Base-by-base conservation (phyloP, 805 yeast genomes). In the Monosporozyma unispora region DNA sequence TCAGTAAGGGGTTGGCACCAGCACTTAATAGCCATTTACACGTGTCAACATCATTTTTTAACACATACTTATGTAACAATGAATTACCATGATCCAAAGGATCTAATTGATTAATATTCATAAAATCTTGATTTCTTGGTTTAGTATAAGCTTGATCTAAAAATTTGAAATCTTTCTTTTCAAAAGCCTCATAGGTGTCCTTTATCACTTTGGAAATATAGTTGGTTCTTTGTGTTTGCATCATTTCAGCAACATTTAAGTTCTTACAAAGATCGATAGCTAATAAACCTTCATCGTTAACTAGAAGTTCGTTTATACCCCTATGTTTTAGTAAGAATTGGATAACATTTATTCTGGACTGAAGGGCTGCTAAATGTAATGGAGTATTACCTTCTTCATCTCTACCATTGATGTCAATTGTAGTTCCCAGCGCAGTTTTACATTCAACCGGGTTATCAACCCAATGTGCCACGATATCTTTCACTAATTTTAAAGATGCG, bases 1-100 rank as follows among this genome's bases (percentile, higher is more conserved):
- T 78, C 52, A 82, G 80, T 64, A 88, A 86, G 0, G 99, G 98
- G 62, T 93, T 96, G 43, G 97, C 98, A 23, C 96, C 96, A 64
- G 91, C 95, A 40, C 77, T 75, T 46, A 93, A 72, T 47, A 93
- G 84, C 81, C 96, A 93, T 54, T 82, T 81, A 50, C 91, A 91
- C 87, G 90, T 83, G 46, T 80, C 79, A 21, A 78, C 64, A 62
- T 93, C 95, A 54, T 82, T 81, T 52, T 80, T 78, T 55, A 76
- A 76, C 48, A 90, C 86, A 60, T 87, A 87, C 55, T 87, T 96
- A 57, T 90, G 95, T 47, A 93, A 71, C 0, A 90, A 95, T 0
- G 96, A 88, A 57, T 87, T 85, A 0, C 98, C 97, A 0, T 96
- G 82, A 40, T 86, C 83, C 0, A 97, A 96, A 4, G 23, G 25